A percentile compares a stretch with the other conserved stretches of the same genome.
These are phyloP conservation scores for Haplosporangium sp. DNA, from an alignment of 371 early-diverging fungal genomes.

Conservation along the genomic window DNA sequence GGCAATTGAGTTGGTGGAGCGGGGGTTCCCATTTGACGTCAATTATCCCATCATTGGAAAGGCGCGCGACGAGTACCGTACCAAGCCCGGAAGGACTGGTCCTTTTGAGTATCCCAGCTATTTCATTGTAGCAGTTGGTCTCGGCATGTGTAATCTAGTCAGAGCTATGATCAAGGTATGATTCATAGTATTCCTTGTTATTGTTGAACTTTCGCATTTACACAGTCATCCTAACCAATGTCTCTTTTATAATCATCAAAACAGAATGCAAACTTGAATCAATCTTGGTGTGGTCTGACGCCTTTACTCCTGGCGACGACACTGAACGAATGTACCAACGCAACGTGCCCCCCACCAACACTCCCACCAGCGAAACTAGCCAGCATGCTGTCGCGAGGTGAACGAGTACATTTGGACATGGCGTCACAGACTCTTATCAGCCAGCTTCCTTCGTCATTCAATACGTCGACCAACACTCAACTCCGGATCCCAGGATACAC, in stretches of 20 bases:
- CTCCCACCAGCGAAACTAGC: constrained; percentile 49
- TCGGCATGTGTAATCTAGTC: constrained; percentile 55
- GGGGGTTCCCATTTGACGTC: constrained; percentile 57
- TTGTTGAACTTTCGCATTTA: background rate
- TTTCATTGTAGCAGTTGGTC: constrained; percentile 56
- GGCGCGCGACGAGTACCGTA: constrained; percentile 41
- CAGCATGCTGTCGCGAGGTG: constrained; percentile 45
- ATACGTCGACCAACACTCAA: constrained; percentile 42
- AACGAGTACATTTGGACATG: constrained; percentile 39
- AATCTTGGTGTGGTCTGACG: constrained; percentile 58
- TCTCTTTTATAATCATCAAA: background rate
- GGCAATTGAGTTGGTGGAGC: constrained; percentile 54
- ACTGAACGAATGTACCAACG: constrained; percentile 54
- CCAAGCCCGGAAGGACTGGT: constrained; percentile 41
- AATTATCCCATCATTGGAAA: constrained; percentile 55
- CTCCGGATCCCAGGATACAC: constrained; percentile 47
- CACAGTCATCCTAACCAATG: too few species aligned
- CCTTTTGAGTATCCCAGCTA: constrained; percentile 58
- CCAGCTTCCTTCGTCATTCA: constrained; percentile 48
- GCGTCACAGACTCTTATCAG: constrained; percentile 45
- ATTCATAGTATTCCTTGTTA: background rate
- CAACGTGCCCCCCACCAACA: constrained; percentile 53
- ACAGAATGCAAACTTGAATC: constrained; percentile 57
- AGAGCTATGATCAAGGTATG: constrained; percentile 57
- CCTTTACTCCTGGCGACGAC: constrained; percentile 49